Conservation (phyloP, 2,329 filamentous ascomycete genomes). For the Arachnomyces sp. region DNA sequence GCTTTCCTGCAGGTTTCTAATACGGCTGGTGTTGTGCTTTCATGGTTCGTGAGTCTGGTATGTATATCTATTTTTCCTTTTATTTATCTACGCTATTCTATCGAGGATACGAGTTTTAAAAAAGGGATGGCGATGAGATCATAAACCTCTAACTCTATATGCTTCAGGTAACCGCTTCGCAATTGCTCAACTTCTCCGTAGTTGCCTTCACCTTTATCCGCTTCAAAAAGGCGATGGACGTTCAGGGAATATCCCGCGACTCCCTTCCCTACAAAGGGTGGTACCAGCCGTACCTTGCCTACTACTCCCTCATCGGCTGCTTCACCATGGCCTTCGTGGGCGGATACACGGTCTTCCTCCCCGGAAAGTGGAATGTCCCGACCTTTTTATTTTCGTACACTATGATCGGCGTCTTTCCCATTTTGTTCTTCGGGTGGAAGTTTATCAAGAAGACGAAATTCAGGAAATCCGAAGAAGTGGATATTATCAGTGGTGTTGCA, state of each 20-base stretch:
- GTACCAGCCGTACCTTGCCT: constrained; percentile 30
- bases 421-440: constrained; percentile 67
- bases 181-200: constrained; percentile 64
- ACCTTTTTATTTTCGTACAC: constrained; percentile 72
- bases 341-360: constrained; percentile 69
- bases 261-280: constrained; percentile 62
- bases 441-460: constrained; percentile 56
- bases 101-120: no score
- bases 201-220: constrained; percentile 65
- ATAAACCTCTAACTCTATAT: not conserved
- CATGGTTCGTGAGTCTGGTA: constrained; percentile 63
- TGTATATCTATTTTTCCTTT: constrained; percentile 8
- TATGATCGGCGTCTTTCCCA: constrained; percentile 64
- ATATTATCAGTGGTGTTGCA: constrained; percentile 55
- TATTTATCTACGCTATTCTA: not conserved
- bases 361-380: constrained; percentile 58
- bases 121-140: no score
- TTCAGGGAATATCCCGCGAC: constrained; percentile 60
- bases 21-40: constrained; percentile 58
- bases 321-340: constrained; percentile 67
- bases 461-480: constrained; percentile 51
- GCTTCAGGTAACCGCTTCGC: constrained; percentile 57
- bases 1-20: constrained; percentile 67
- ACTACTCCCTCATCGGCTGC: no score
- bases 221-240: constrained; percentile 62